These are phyloP conservation scores for Lophium mytilinum DNA, from an alignment of 495 filamentous ascomycete species.

Conservation along the genomic window DNA sequence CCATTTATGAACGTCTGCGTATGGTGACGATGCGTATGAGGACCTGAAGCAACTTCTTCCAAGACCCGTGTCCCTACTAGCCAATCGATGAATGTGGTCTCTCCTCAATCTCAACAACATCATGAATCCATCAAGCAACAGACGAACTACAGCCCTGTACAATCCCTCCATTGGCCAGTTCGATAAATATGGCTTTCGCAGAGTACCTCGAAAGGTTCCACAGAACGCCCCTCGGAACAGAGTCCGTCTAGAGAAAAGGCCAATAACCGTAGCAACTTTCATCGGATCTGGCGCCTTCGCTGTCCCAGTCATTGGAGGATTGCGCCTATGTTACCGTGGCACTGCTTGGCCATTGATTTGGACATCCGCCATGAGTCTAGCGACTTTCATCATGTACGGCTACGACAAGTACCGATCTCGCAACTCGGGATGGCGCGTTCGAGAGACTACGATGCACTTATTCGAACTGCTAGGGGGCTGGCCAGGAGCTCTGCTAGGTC, in stretches of 20 bases:
- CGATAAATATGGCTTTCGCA: no score
- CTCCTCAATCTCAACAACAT: no score
- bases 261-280: not conserved
- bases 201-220: no score
- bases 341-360: not conserved
- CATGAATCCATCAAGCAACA: no score
- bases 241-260: not conserved
- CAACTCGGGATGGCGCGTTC: conserved; percentile 15
- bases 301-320: not conserved
- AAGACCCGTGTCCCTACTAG: no score
- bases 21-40: no score
- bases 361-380: conserved; percentile 7
- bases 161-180: no score
- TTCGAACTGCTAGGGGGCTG: conserved; percentile 20
- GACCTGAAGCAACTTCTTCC: no score
- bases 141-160: no score
- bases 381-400: conserved; percentile 22
- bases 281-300: not conserved
- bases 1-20: no score
- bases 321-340: not conserved
- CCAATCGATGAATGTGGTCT: no score
- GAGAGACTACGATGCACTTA: conserved; percentile 15
- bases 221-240: not conserved
- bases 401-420: conserved; percentile 20
- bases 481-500: conserved; percentile 20